Base-by-base conservation (phyloP, 257 asterid species). In the Nicotiana noctiflora region DNA sequence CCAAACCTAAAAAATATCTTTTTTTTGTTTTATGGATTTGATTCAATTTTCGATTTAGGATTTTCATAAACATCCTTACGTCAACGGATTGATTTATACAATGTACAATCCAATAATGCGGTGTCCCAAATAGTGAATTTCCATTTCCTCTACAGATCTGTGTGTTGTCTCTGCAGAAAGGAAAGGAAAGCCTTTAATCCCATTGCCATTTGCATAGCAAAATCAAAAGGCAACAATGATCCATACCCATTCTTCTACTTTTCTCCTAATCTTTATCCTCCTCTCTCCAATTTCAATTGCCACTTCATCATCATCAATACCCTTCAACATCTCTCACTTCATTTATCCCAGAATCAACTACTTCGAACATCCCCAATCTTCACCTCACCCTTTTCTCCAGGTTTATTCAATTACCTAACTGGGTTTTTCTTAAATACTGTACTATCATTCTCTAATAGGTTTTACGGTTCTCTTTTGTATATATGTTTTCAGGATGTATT, bases 301-400 rank as follows among this genome's bases (percentile, higher is more conserved):
- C 79, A 77, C 72, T n/a, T 85, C 85, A 7, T 82, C 91, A 10
- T 82, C 91, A 27, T 62, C 91, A 32, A 82, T 85, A 63, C 85
- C 87, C 6, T 87, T 88, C 85, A 85, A 90, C 68, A 67, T 88
- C 55, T 87, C 92, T 61, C 90, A 88, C 80, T 91, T 82, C 72
- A 85, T 88, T 77, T 86, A 81, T 49, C 93, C 93, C 19, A 87
- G 79, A 83, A 82, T 84, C 87, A 83, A 85, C 65, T 46, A 81
- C 83, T 76, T 81, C 60, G 72, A 79, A 70, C 88, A 82, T 78
- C 84, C 90, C 32, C 81, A 51, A 83, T 79, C 18, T 25, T 80
- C 83, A 18, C 82, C 83, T 29, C 81, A 75, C 37, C 86, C 88
- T 34, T 74, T 74, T 74, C 79, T 74, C 4, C 40, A 74, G 79